Conservation (phyloP, 176 grass and related monocot species). For the Ananas comosus region DNA sequence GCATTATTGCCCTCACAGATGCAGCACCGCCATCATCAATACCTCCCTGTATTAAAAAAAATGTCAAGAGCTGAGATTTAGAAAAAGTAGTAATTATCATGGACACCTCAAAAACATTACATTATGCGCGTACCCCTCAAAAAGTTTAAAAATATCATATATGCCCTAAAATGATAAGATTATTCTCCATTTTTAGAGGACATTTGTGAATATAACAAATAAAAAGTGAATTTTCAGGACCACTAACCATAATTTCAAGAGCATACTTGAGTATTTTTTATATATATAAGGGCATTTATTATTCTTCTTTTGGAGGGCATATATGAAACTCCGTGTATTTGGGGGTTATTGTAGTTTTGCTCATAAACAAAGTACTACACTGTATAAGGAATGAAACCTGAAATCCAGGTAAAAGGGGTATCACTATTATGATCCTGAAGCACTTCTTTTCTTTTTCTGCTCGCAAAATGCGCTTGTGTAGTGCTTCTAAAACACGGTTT, state of each 20-base stretch:
- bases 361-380: not conserved
- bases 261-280: too few relatives aligned
- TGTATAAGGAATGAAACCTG: slow-evolving; percentile 47
- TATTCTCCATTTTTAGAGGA: not conserved
- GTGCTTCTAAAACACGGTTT: slow-evolving; percentile 87
- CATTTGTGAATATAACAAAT: not conserved
- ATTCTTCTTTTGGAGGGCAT: too few relatives aligned
- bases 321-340: too few relatives aligned
- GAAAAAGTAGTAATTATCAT: too few relatives aligned
- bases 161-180: too few relatives aligned
- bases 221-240: too few relatives aligned
- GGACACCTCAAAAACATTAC: too few relatives aligned
- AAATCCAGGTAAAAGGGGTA: slow-evolving; percentile 96
- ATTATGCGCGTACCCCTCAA: too few relatives aligned
- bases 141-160: too few relatives aligned
- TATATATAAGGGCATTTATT: too few relatives aligned
- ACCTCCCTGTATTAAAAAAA: slow-evolving; percentile 51
- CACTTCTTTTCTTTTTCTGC: slow-evolving; percentile 73
- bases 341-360: too few relatives aligned
- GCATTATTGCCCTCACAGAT: slow-evolving; percentile 99
- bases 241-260: too few relatives aligned
- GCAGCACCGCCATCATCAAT: slow-evolving; percentile 95
- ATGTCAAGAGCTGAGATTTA: not conserved
- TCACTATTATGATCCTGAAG: slow-evolving; percentile 75
- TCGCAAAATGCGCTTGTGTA: slow-evolving; percentile 74